Evolutionary conservation across 2,329 filamentous ascomycete genomes (phyloP).

Genomic region (Zymoseptoria ardabiliae): DNA sequence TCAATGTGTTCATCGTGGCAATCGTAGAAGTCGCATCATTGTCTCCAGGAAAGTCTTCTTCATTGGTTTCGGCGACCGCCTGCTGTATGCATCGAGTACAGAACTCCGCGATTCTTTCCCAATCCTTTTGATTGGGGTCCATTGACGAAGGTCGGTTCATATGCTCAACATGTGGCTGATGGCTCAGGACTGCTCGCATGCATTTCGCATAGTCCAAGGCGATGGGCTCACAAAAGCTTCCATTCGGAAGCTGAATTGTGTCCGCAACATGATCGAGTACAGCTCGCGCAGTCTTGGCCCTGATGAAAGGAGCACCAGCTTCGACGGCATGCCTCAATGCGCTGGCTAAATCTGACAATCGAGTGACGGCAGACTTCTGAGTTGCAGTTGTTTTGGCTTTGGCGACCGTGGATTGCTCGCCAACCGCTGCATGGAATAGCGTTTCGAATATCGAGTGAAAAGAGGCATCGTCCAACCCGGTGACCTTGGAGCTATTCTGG

Average conservation of each 20-base stretch:
- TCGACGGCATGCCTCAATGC: constrained; percentile 66
- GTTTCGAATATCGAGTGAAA: constrained; percentile 76
- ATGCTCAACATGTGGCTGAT: constrained; percentile 66
- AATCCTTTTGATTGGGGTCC: constrained; percentile 42
- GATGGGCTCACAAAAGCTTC: constrained; percentile 61
- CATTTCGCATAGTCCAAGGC: constrained; percentile 71
- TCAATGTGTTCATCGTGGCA: constrained; percentile 14
- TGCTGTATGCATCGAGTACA: constrained; percentile 54
- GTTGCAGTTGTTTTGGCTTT: constrained; percentile 43
- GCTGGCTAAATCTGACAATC: constrained; percentile 62
- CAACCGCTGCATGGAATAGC: constrained; percentile 61
- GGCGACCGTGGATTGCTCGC: constrained; percentile 60
- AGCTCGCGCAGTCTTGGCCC: constrained; percentile 68
- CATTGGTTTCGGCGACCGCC: constrained; percentile 3
- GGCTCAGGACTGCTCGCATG: constrained; percentile 61
- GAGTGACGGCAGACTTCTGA: constrained; percentile 36
- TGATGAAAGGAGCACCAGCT: constrained; percentile 55
- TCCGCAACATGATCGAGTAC: constrained; percentile 77
- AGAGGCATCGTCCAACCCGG: constrained; percentile 60
- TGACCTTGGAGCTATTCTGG: constrained; percentile 35
- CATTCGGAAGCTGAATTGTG: constrained; percentile 48
- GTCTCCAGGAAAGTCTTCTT: background rate
- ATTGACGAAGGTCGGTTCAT: constrained; percentile 49
- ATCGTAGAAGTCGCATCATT: constrained; percentile 3
- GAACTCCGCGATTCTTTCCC: constrained; percentile 64